These are phyloP conservation scores for Aechmea fasciata DNA, from an alignment of 176 grass and related monocot species.

Conservation along the genomic window DNA sequence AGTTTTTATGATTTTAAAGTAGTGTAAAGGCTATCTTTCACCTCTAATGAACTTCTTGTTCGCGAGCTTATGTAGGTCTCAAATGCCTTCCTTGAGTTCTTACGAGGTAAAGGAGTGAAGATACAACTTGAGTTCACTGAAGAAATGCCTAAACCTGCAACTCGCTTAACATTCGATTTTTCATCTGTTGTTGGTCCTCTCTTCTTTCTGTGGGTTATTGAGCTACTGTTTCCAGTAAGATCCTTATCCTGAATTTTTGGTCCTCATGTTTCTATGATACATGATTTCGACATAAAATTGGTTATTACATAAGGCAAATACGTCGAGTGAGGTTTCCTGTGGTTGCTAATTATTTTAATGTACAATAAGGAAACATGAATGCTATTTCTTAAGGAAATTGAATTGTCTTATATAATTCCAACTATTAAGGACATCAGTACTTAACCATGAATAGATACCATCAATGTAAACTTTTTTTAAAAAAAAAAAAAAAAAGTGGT, in stretches of 20 bases:
- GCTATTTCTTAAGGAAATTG: too few relatives aligned
- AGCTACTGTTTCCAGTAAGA: slow-evolving; percentile 62
- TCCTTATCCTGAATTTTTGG: too few relatives aligned
- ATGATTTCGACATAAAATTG: too few relatives aligned
- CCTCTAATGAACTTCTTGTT: slow-evolving; percentile 5
- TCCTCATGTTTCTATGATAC: too few relatives aligned
- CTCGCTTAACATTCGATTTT: slow-evolving; percentile 23
- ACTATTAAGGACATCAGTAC: too few relatives aligned
- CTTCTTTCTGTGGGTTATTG: slow-evolving; percentile 43
- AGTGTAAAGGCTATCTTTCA: neutral
- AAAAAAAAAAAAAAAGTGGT: too few relatives aligned
- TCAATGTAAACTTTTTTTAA: neutral
- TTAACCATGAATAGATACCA: too few relatives aligned
- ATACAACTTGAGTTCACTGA: slow-evolving; percentile 43
- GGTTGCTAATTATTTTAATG: too few relatives aligned
- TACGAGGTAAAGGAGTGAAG: neutral
- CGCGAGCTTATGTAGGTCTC: slow-evolving; percentile 27
- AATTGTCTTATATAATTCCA: too few relatives aligned
- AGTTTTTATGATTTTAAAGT: neutral
- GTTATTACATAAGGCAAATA: too few relatives aligned
- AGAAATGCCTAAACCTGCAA: slow-evolving; percentile 56
- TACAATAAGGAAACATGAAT: too few relatives aligned
- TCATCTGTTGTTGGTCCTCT: slow-evolving; percentile 36
- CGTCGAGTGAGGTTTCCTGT: too few relatives aligned
- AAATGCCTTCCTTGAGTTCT: slow-evolving; percentile 33